A percentile compares a stretch with the other conserved stretches of the same genome.
These are phyloP conservation scores for Pyrus betulifolia DNA, from an alignment of 306 rosid species.

Conservation along the genomic window DNA sequence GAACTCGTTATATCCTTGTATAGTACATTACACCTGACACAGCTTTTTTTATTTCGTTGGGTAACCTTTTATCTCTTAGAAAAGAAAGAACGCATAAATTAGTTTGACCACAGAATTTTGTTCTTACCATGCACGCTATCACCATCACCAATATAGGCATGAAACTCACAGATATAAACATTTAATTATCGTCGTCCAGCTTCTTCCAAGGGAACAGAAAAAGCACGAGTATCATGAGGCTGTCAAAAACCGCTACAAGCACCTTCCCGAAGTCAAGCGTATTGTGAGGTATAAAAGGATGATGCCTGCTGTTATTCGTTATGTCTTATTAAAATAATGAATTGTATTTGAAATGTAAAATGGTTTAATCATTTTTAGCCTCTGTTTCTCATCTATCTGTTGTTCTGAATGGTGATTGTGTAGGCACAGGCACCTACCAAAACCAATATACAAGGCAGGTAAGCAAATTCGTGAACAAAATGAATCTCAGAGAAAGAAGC, in stretches of 20 bases:
- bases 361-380: neutral
- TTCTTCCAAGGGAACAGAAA: constrained; percentile 84
- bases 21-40: neutral
- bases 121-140: neutral
- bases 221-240: constrained; percentile 80
- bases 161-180: neutral
- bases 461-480: constrained; percentile 41
- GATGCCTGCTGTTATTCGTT: neutral
- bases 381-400: neutral
- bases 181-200: constrained; percentile 26
- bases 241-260: constrained; percentile 71
- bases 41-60: neutral
- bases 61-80: neutral
- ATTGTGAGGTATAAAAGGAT: constrained; percentile 48
- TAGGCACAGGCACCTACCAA: constrained; percentile 78
- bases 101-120: neutral
- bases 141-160: neutral
- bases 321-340: neutral
- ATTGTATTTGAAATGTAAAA: neutral
- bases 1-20: neutral
- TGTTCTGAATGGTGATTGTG: constrained; percentile 8
- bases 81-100: neutral
- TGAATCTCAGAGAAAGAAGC: constrained; percentile 56
- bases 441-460: constrained; percentile 64
- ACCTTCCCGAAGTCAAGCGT: constrained; percentile 80